Base-by-base conservation (phyloP, 1,139 yeast genomes). In the Sugiyamaella paludigena region DNA sequence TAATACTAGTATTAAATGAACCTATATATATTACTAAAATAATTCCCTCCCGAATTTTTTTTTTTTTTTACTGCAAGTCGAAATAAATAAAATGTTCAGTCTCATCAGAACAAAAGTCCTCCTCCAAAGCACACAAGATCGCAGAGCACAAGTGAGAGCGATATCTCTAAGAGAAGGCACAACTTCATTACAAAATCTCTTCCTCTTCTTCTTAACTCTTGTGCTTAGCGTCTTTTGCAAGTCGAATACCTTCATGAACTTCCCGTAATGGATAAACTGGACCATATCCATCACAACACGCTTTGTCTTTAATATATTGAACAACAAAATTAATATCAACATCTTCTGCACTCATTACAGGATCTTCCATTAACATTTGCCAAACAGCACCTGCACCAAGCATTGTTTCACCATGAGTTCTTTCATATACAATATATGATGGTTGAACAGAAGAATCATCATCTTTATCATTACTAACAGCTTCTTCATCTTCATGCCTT, bases 371-470 rank as follows among this genome's bases (percentile, higher is more conserved):
- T 27, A 65, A 59, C 44, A 51, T 84, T 62, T 87, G 92, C 95
- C 96, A 87, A 0, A 86, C 83, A 0, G 92, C 92, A 9, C 88
- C 83, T 0, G 87, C 73, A 0, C 89, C 87, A 53, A 87, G 70
- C 52, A 86, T 73, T 6, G 55, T 57, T 36, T 66, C 64, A 26
- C 64, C 66, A 9, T 64, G 60, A 16, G 64, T 60, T 30, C 61
- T 53, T 36, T 63, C 57, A 47, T 72, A 72, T 5, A 56, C 60
- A 9, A 60, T 49, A 42, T 51, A 57, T 11, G 64, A 56, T 19
- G 61, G 62, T 31, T 40, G 40, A n/a, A 52, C 48, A 9, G 50
- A 47, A 8, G 40, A 46, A n/a, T 19, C 27, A n/a, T 26, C 28
- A 12, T 32, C 33, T n/a, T 35, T 19, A 5, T 30, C 38, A 12